Evolutionary conservation across 345 rosid species (phyloP).

Genomic region (Diplotaxis tenuifolia): DNA sequence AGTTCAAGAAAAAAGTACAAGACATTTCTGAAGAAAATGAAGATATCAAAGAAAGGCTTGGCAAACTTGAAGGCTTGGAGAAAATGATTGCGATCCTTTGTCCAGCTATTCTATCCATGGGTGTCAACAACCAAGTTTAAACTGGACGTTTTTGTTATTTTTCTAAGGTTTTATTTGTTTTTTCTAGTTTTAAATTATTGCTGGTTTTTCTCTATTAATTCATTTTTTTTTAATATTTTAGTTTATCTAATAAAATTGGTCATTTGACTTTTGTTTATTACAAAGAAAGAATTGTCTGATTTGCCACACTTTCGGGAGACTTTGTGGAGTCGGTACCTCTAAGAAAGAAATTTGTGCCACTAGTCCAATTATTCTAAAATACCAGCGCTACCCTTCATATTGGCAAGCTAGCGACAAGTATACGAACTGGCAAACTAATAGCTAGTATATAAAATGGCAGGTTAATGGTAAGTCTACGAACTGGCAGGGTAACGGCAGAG

Average conservation of each 20-base stretch:
- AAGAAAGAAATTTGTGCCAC: no score
- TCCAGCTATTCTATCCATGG: not conserved
- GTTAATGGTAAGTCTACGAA: no score
- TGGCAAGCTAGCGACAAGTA: no score
- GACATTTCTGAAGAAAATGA: not conserved
- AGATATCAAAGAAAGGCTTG: not conserved
- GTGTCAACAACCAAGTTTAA: not conserved
- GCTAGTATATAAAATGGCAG: no score
- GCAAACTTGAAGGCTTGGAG: not conserved
- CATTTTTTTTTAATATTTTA: not conserved
- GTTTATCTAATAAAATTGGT: not conserved
- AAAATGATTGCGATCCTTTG: not conserved
- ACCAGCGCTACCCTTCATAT: no score
- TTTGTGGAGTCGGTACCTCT: no score
- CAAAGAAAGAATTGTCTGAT: no score
- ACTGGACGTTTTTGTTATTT: not conserved
- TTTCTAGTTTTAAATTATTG: not conserved
- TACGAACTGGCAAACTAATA: no score
- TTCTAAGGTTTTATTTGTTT: not conserved
- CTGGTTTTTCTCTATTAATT: not conserved
- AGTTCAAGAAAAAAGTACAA: not conserved
- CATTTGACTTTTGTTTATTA: no score
- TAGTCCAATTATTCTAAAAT: no score
- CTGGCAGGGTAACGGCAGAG: no score
- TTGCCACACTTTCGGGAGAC: no score